Evolutionary conservation across 192 early-diverging fungal genomes (phyloP), one percentile per base, ranked within the genome.

Genomic region (Thamnidium elegans): DNA sequence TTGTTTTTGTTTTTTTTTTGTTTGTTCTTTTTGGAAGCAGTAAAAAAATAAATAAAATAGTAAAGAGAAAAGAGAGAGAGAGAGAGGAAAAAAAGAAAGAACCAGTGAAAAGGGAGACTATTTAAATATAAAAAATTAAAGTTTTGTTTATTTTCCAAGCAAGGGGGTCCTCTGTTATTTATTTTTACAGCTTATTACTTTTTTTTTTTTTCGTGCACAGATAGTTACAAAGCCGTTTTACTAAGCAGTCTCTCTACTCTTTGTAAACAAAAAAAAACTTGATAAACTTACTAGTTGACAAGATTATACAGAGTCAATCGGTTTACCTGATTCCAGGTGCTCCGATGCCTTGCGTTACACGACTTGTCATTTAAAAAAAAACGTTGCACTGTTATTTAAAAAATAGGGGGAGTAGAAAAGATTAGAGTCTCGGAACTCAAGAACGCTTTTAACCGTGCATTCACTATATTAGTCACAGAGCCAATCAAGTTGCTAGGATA

Each of bases 191-290:
- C 31, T 23, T 11, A 26, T 23, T 54, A 31, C 13, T 54, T 54
- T 17, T 48, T 17, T 17, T 48, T 48, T 48, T 48, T 48, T 32
- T 55, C 54, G 54, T 55, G 54, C 54, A 55, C 54, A 55, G 54
- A 55, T 55, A 34, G 34, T n/a, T 14, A 55, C 26, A 26, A n/a
- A n/a, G n/a, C n/a, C n/a, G n/a, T n/a, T n/a, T n/a, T 26, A 26
- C 3, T 26, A 26, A 26, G 26, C 26, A 26, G 26, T 3, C 26
- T 26, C 26, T 26, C 3, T 3, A 26, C 26, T 3, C n/a, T n/a
- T n/a, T n/a, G 26, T 55, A 34, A 10, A 34, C 5, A 7, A 6
- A 39, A 3, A 39, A 39, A 39, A 39, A 39, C 26, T 26, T 26
- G 26, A 26, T 26, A 26, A 26, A 26, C 26, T 26, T 26, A 26